A percentile compares a stretch with the other conserved stretches of the same genome.
Conservation (phyloP, 2,329 filamentous ascomycete species). For the Xylariaceae sp. region DNA sequence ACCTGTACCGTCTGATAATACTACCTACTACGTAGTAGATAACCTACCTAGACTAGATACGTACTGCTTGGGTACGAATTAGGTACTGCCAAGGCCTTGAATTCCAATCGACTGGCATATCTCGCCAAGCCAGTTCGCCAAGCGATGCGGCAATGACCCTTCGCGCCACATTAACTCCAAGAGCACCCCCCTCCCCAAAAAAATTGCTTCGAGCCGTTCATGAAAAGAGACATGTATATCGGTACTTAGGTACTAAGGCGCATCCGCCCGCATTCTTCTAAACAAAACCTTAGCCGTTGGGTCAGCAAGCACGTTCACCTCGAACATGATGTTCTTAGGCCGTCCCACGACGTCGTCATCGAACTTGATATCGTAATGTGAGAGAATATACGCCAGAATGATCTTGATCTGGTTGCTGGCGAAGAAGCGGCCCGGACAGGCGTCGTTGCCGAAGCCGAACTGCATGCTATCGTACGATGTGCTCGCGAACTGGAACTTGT, state of each 20-base stretch:
- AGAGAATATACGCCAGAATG: constrained; percentile 25
- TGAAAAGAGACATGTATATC: background rate
- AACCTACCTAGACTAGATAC: too few relatives aligned
- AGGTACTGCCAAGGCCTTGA: too few relatives aligned
- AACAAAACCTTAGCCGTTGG: constrained; percentile 26
- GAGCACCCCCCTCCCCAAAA: too few relatives aligned
- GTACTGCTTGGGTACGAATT: too few relatives aligned
- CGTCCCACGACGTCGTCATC: constrained; percentile 20
- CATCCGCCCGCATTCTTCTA: constrained; percentile 28
- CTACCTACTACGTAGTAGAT: too few relatives aligned
- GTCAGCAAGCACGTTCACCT: constrained; percentile 29
- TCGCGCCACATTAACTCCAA: too few relatives aligned
- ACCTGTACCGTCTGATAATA: too few relatives aligned
- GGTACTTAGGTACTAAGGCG: background rate
- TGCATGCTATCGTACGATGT: constrained; percentile 31
- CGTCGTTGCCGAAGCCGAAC: constrained; percentile 37
- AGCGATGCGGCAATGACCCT: too few relatives aligned
- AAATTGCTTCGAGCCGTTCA: too few relatives aligned
- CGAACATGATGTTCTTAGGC: constrained; percentile 28
- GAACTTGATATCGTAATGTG: constrained; percentile 26
- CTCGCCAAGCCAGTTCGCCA: too few relatives aligned
- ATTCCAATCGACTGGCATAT: too few relatives aligned
- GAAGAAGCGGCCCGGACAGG: constrained; percentile 39
- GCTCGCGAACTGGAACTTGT: constrained; percentile 32
- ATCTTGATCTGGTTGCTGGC: constrained; percentile 37